Evolutionary conservation across 1,139 yeast species (phyloP).

Genomic region (Yamadazyma diospyri): DNA sequence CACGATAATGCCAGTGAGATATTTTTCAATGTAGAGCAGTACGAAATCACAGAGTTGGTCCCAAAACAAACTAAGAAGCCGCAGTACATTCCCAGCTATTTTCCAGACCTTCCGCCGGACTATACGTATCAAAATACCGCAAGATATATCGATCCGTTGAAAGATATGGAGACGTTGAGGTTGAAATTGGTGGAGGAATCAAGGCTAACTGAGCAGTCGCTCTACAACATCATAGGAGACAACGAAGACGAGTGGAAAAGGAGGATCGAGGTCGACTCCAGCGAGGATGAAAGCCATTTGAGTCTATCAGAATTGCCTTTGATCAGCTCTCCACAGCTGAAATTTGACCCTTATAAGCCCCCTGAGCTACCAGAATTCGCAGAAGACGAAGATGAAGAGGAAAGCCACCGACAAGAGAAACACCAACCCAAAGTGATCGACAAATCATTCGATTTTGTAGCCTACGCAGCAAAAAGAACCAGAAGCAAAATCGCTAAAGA

Average conservation of each 20-base stretch:
- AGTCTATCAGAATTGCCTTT: slow-evolving; percentile 16
- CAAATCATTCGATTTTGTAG: slow-evolving; percentile 47
- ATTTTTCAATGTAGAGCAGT: slow-evolving; percentile 44
- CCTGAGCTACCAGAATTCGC: slow-evolving; percentile 17
- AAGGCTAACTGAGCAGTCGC: slow-evolving; percentile 71
- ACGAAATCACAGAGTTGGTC: slow-evolving; percentile 49
- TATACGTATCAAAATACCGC: slow-evolving; percentile 84
- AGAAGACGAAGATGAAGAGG: slow-evolving; percentile 15
- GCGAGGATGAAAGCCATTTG: slow-evolving; percentile 22
- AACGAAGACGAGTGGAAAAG: slow-evolving; percentile 35
- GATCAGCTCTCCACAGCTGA: slow-evolving; percentile 17
- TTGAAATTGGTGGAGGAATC: slow-evolving; percentile 77
- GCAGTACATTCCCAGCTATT: slow-evolving; percentile 63
- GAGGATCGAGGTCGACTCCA: slow-evolving; percentile 22
- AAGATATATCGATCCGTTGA: slow-evolving; percentile 55
- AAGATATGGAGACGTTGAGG: slow-evolving; percentile 70
- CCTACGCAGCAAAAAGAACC: slow-evolving; percentile 49
- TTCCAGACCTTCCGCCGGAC: slow-evolving; percentile 90
- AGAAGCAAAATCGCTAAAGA: slow-evolving; percentile 19
- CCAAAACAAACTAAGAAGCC: slow-evolving; percentile 52
- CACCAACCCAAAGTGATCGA: slow-evolving; percentile 4
- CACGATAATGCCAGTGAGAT: slow-evolving; percentile 21
- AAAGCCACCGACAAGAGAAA: slow-evolving; percentile 6
- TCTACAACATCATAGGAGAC: slow-evolving; percentile 54
- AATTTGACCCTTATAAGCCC: slow-evolving; percentile 12